Evolutionary conservation across 78 protist genomes (phyloP).

Genomic region (Creolimax fragrantissima): DNA sequence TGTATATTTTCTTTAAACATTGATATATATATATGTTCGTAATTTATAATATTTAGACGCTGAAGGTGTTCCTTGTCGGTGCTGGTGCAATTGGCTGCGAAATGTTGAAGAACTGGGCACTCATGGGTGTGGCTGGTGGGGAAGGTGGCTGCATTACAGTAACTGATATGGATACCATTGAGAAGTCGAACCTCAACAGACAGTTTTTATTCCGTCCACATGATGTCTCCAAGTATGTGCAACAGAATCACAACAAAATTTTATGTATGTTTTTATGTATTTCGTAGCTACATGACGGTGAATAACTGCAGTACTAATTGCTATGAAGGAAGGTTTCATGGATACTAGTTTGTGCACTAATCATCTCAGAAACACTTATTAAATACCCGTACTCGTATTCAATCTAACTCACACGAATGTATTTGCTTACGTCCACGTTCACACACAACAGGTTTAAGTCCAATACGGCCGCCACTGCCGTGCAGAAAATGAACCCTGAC

Average conservation of each 20-base stretch:
- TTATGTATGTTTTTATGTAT: background rate
- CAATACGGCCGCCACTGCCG: slow-evolving; percentile 82
- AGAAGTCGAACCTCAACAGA: slow-evolving; percentile 83
- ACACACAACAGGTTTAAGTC: slow-evolving; percentile 68
- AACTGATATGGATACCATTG: slow-evolving; percentile 96
- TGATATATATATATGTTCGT: slow-evolving; percentile 19
- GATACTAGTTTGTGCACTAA: too few species aligned
- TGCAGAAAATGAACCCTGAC: slow-evolving; percentile 78
- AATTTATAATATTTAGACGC: background rate
- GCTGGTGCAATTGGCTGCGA: slow-evolving; percentile 99
- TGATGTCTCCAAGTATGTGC: slow-evolving; percentile 42
- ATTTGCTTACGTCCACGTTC: background rate
- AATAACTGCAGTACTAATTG: too few species aligned
- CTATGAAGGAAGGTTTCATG: too few species aligned
- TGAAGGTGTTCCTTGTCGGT: slow-evolving; percentile 78
- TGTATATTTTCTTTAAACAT: background rate
- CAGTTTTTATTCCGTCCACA: slow-evolving; percentile 92
- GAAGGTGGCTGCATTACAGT: slow-evolving; percentile 39
- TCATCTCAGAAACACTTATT: too few species aligned
- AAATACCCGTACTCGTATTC: too few species aligned
- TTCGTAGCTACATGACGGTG: too few species aligned
- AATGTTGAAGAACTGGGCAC: slow-evolving; percentile 79
- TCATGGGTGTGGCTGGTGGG: slow-evolving; percentile 83
- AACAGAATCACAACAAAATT: too few species aligned
- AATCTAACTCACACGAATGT: too few species aligned